phyloP scores from a whole-genome alignment of 164 flowering plant species.

The Akebia trifoliata region DNA sequence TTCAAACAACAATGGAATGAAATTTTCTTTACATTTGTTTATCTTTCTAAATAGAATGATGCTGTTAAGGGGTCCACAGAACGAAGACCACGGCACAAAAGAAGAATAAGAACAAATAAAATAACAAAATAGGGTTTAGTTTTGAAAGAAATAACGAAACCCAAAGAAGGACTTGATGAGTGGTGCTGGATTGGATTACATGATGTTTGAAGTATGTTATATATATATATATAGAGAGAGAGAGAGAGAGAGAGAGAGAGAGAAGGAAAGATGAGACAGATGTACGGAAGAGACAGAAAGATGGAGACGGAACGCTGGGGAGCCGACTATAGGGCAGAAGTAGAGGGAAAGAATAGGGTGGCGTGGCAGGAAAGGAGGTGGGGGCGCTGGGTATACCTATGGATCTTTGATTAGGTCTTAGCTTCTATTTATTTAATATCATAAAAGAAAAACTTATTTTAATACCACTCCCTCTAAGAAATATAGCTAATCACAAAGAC shows the following conservation, averaged over 20 bases:
- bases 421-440: too few species aligned
- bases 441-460: too few species aligned
- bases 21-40: too few species aligned
- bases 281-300: not conserved
- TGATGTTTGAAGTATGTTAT: not conserved
- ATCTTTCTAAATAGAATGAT: too few species aligned
- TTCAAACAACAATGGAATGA: too few species aligned
- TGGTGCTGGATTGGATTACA: not conserved
- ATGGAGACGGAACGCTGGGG: not conserved
- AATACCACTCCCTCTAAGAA: too few species aligned
- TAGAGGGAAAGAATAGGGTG: not conserved
- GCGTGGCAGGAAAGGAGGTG: not conserved
- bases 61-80: not conserved
- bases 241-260: constrained; percentile 1
- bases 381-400: too few species aligned
- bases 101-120: not conserved
- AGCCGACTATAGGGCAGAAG: not conserved
- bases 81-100: not conserved
- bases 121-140: not conserved
- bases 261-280: not conserved
- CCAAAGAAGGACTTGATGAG: not conserved
- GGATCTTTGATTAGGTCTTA: too few species aligned
- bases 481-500: too few species aligned
- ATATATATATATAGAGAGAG: not conserved
- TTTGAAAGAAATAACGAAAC: not conserved